Percentiles rank a stretch among this genome's conserved stretches.
phyloP scores from a whole-genome alignment of 1,139 yeast species.

The Debaryomyces robertsiae region DNA sequence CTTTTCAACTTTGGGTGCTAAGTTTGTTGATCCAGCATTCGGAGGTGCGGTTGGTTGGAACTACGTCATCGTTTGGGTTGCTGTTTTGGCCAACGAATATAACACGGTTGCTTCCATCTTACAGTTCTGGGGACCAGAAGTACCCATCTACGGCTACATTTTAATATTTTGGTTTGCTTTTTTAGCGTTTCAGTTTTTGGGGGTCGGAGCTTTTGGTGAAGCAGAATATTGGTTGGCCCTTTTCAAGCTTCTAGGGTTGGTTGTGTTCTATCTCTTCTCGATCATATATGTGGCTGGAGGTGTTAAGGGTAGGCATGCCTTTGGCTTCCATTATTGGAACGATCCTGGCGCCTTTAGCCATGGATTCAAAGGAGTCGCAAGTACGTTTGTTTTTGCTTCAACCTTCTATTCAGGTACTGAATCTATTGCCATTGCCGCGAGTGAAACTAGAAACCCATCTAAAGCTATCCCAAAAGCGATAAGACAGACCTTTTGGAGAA shows the following conservation, averaged over 20 bases:
- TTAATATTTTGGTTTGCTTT: conserved; percentile 58
- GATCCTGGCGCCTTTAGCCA: conserved; percentile 52
- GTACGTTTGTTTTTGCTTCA: conserved; percentile 69
- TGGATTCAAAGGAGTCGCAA: conserved; percentile 70
- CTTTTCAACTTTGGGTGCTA: conserved; percentile 55
- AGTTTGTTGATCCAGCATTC: conserved; percentile 57
- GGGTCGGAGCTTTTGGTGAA: conserved; percentile 66
- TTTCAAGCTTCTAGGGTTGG: conserved; percentile 54
- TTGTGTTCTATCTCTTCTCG: conserved; percentile 61
- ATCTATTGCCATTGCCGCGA: conserved; percentile 57
- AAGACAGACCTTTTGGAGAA: conserved; percentile 58
- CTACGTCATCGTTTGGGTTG: conserved; percentile 63
- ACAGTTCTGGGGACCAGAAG: conserved; percentile 61
- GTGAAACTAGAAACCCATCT: conserved; percentile 58
- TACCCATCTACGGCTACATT: conserved; percentile 61
- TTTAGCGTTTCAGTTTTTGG: conserved; percentile 55
- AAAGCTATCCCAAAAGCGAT: conserved; percentile 60
- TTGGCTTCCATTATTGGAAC: conserved; percentile 54
- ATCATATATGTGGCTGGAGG: conserved; percentile 72
- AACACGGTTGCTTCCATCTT: conserved; percentile 56
- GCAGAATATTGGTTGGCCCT: conserved; percentile 67
- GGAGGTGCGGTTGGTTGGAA: conserved; percentile 67
- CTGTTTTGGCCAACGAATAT: conserved; percentile 62
- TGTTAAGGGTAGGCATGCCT: conserved; percentile 51
- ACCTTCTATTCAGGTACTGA: conserved; percentile 63